phyloP scores from a whole-genome alignment of 2,329 filamentous ascomycete genomes.

The Geosmithia putterillii region DNA sequence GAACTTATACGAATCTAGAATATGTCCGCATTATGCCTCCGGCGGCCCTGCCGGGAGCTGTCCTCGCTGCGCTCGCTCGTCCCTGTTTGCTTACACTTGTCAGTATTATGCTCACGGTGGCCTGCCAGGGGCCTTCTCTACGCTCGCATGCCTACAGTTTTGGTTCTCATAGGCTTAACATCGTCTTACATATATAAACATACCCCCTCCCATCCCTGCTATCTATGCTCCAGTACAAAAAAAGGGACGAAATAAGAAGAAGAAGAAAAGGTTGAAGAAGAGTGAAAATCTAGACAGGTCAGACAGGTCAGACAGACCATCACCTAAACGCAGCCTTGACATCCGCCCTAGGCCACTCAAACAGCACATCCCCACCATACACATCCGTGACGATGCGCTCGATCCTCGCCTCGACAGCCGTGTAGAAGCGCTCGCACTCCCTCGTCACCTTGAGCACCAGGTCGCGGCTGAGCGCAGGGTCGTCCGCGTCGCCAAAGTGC shows the following conservation, averaged over 20 bases:
- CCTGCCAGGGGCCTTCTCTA: too few species aligned
- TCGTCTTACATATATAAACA: background rate
- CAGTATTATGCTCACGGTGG: background rate
- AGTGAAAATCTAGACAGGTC: too few species aligned
- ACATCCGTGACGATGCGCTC: conserved; percentile 47
- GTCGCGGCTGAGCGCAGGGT: conserved; percentile 49
- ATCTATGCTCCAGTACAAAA: background rate
- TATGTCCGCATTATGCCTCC: too few species aligned
- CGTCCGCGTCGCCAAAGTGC: conserved; percentile 86
- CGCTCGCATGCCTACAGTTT: background rate
- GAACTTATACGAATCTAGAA: too few species aligned
- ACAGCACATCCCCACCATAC: conserved; percentile 51
- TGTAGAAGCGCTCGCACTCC: conserved; percentile 52
- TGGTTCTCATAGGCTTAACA: background rate
- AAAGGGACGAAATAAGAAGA: background rate
- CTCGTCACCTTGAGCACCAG: conserved; percentile 45
- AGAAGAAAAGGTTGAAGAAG: background rate
- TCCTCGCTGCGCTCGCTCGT: too few species aligned
- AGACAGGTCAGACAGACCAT: too few species aligned
- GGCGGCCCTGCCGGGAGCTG: too few species aligned
- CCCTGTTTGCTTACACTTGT: background rate
- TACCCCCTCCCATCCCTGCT: background rate
- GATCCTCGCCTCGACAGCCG: conserved; percentile 48
- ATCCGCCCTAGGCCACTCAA: conserved; percentile 54
- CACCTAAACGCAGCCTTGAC: conserved; percentile 44